A percentile compares a stretch with the other conserved stretches of the same genome.
These are phyloP conservation scores for Volvox africanus DNA, from an alignment of 139 green algal species.

Conservation along the genomic window DNA sequence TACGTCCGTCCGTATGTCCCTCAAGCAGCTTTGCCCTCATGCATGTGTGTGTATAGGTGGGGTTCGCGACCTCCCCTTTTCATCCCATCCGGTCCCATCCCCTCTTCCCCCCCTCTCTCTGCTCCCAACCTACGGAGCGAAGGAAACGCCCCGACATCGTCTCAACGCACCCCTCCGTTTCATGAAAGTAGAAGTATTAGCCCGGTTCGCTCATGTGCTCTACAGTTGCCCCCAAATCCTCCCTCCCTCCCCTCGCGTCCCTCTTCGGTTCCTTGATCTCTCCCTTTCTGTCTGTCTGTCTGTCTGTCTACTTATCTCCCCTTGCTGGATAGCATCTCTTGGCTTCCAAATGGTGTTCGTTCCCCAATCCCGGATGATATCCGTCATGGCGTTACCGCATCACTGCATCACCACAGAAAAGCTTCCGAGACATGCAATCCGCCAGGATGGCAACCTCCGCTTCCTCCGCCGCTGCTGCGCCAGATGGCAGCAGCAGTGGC, in stretches of 20 bases:
- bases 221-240: too few species aligned
- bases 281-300: too few species aligned
- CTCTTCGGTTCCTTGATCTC: background rate
- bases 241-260: too few species aligned
- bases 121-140: too few species aligned
- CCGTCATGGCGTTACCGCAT: background rate
- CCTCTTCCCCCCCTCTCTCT: background rate
- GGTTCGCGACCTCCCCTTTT: too few species aligned
- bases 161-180: background rate
- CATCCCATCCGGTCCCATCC: too few species aligned
- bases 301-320: background rate
- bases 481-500: background rate
- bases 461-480: background rate
- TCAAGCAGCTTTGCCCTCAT: too few species aligned
- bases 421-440: slow-evolving; percentile 19
- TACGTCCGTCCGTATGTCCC: too few species aligned
- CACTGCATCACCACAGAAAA: background rate
- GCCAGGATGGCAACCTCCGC: background rate
- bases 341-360: background rate
- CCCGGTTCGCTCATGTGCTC: too few species aligned
- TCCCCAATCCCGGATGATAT: background rate
- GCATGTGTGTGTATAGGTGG: too few species aligned
- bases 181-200: too few species aligned
- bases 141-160: background rate
- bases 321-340: background rate